These are phyloP conservation scores for Sphagnum contortum DNA, from an alignment of 225 moss, liverwort and hornwort species.

Conservation along the genomic window DNA sequence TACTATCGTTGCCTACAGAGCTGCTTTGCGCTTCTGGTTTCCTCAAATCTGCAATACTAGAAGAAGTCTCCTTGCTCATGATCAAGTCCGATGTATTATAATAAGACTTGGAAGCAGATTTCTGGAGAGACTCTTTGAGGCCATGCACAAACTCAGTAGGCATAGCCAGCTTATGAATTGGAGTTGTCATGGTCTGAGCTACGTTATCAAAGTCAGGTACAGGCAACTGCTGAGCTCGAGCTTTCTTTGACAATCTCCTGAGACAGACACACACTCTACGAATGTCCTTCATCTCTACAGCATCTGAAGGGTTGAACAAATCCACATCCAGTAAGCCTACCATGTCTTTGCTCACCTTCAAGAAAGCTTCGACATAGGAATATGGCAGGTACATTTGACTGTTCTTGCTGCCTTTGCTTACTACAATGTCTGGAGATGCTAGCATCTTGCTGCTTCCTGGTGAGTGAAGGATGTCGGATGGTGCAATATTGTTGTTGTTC, in stretches of 20 bases:
- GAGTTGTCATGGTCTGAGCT: slow-evolving; percentile 43
- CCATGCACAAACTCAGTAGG: slow-evolving; percentile 50
- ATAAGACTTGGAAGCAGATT: slow-evolving; percentile 16
- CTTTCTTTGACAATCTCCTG: slow-evolving; percentile 67
- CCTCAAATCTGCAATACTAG: slow-evolving; percentile 18
- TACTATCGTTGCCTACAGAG: no score
- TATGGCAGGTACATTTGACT: slow-evolving; percentile 79
- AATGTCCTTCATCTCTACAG: slow-evolving; percentile 78
- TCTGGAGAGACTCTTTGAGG: slow-evolving; percentile 50
- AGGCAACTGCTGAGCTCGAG: slow-evolving; percentile 39
- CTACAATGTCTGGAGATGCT: slow-evolving; percentile 26
- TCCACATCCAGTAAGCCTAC: slow-evolving; percentile 74
- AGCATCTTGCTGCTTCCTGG: no score
- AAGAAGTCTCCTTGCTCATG: slow-evolving; percentile 22
- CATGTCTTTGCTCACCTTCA: slow-evolving; percentile 78
- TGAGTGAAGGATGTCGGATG: slow-evolving; percentile 22
- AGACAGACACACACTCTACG: slow-evolving; percentile 73
- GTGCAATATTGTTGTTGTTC: no score
- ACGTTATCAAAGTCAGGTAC: slow-evolving; percentile 93
- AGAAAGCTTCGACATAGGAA: slow-evolving; percentile 62
- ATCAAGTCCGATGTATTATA: slow-evolving; percentile 7
- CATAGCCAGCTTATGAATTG: slow-evolving; percentile 38
- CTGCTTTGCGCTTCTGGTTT: slow-evolving; percentile 5
- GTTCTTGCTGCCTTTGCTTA: slow-evolving; percentile 22
- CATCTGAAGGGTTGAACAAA: slow-evolving; percentile 74